Base-by-base conservation (phyloP, 164 flowering plant species). In the Echeveria elegans region DNA sequence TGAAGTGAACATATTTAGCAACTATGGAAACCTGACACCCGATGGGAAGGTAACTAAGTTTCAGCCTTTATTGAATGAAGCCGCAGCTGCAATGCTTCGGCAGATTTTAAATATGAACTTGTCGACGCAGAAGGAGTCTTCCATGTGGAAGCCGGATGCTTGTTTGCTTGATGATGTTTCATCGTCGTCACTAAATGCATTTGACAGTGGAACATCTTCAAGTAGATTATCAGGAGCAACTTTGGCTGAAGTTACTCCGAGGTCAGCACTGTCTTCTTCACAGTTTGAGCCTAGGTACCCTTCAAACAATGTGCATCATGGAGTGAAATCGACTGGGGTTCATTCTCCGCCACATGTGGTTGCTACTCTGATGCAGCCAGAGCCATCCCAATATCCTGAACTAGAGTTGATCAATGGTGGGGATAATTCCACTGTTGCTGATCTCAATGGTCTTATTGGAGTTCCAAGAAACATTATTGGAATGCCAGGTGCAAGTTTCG, bases 21-120 rank as follows among this genome's bases (percentile, higher is more conserved):
- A 71, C 19, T 64, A 66, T 67, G 61, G 41, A 38, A 19, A 56
- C 29, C 28, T 24, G 21, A 29, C 74, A 36, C 74, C 75, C 8
- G 78, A 82, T 70, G 86, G 89, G 19, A 87, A 76, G 76, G 73
- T 86, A 52, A 72, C 86, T 36, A 86, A 83, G 71, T 86, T 77
- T 68, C 89, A 83, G 66, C 88, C 89, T 65, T 47, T 77, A 32
- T 77, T 85, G 74, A 82, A 82, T 75, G 89, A 86, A 67, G 85
- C 94, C 26, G 88, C 87, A 63, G 81, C 81, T 63, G 72, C 86
- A 63, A 77, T 84, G 83, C 72, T 86, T 21, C 76, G 75, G 32
- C 83, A 86, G 73, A 80, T 88, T 47, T 65, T 77, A 66, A 80
- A 86, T 64, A 72, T 79, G 64, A 77, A 81, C 68, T 24, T 73